phyloP scores from a whole-genome alignment of 352 stramenopile genomes.

The Globisporangium barbulae region DNA sequence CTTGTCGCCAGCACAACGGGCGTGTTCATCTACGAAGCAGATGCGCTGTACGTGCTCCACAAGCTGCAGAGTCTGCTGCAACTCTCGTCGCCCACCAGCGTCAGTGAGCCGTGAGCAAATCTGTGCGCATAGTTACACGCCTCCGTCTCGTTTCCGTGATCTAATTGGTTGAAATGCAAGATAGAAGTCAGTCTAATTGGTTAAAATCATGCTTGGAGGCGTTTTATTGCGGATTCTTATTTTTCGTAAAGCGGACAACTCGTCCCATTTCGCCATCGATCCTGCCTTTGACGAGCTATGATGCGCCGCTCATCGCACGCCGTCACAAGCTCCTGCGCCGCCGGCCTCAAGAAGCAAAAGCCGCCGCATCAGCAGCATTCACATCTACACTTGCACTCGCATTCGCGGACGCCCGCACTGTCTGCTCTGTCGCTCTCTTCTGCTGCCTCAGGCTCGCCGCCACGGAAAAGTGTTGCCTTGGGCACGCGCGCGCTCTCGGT shows the following conservation, averaged over 20 bases:
- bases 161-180: neutral
- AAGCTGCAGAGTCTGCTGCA: constrained; percentile 23
- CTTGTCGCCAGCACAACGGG: constrained; percentile 62
- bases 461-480: neutral
- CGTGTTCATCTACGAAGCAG: constrained; percentile 63
- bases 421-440: neutral
- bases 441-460: neutral
- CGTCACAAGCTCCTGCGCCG: neutral
- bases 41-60: constrained; percentile 26
- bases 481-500: constrained; percentile 14
- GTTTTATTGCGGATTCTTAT: neutral
- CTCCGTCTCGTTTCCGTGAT: neutral
- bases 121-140: neutral
- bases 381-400: neutral
- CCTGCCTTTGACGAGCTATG: neutral
- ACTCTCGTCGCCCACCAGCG: neutral
- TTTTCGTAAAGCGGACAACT: neutral
- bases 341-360: neutral
- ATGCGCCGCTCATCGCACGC: constrained; percentile 3
- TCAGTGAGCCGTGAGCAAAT: neutral
- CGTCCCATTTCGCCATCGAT: neutral
- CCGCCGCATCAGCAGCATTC: no score
- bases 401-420: neutral
- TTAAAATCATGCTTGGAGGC: neutral
- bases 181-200: neutral